Evolutionary conservation across 73 alveolate species (phyloP).

Genomic region (Tetrahymena thermophila): DNA sequence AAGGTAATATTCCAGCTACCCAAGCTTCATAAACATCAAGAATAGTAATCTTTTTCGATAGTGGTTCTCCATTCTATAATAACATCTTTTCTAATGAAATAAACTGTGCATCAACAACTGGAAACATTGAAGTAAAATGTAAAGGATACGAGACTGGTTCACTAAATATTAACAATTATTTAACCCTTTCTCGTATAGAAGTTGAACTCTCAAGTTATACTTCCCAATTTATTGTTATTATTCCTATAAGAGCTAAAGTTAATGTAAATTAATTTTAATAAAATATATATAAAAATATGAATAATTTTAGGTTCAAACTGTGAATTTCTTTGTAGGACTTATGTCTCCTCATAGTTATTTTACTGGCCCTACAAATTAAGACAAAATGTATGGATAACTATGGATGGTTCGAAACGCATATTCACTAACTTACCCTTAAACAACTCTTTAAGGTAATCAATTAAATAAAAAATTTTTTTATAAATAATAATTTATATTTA

Average conservation of each 20-base stretch:
- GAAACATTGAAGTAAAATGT: not conserved
- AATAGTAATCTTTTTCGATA: not conserved
- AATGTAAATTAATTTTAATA: not conserved
- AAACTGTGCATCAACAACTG: not conserved
- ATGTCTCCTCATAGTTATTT: not conserved
- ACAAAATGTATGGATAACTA: not conserved
- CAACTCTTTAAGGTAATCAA: not conserved
- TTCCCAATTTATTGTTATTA: not conserved
- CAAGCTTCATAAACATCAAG: not conserved
- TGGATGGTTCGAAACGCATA: not conserved
- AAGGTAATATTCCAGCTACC: not conserved
- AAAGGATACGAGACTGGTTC: not conserved
- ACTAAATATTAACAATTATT: not conserved
- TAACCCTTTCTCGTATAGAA: not conserved
- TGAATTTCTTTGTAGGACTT: not conserved
- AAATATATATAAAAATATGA: not conserved
- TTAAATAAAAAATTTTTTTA: too few relatives aligned
- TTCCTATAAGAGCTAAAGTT: not conserved
- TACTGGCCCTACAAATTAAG: not conserved
- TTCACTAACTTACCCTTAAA: not conserved
- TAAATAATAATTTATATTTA: not conserved
- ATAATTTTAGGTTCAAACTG: not conserved
- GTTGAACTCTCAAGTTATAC: not conserved
- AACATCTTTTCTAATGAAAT: not conserved
- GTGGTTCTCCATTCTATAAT: not conserved